These are phyloP conservation scores for Pistacia atlantica DNA, from an alignment of 345 rosid species.

Conservation along the genomic window DNA sequence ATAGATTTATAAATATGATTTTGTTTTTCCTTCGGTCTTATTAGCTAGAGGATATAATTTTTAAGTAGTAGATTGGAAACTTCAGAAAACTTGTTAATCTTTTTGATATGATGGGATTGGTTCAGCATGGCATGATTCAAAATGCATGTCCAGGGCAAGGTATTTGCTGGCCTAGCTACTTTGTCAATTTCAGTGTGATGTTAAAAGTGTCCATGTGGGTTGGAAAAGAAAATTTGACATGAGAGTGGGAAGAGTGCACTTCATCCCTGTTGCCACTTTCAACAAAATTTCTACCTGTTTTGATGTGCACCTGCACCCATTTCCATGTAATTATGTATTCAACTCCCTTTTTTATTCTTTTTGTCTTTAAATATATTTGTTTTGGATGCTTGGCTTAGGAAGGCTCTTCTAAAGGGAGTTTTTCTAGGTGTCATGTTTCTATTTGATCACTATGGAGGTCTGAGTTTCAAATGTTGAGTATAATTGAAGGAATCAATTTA, in stretches of 20 bases:
- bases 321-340: background rate
- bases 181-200: background rate
- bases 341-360: background rate
- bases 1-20: background rate
- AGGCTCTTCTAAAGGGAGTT: background rate
- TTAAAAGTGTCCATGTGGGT: background rate
- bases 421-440: background rate
- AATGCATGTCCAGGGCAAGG: background rate
- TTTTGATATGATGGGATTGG: background rate
- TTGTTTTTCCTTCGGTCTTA: background rate
- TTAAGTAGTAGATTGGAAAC: background rate
- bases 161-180: constrained; percentile 12
- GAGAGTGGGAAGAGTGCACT: background rate
- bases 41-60: background rate
- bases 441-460: background rate
- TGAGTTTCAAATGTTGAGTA: background rate
- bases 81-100: background rate
- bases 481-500: background rate
- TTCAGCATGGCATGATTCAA: background rate
- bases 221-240: background rate
- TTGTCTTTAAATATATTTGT: background rate
- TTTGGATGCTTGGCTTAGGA: constrained; percentile 3
- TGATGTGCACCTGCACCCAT: background rate
- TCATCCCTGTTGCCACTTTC: background rate
- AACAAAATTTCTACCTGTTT: background rate